Evolutionary conservation across 2,329 filamentous ascomycete genomes (phyloP).

Genomic region (Penicillium glabrum): DNA sequence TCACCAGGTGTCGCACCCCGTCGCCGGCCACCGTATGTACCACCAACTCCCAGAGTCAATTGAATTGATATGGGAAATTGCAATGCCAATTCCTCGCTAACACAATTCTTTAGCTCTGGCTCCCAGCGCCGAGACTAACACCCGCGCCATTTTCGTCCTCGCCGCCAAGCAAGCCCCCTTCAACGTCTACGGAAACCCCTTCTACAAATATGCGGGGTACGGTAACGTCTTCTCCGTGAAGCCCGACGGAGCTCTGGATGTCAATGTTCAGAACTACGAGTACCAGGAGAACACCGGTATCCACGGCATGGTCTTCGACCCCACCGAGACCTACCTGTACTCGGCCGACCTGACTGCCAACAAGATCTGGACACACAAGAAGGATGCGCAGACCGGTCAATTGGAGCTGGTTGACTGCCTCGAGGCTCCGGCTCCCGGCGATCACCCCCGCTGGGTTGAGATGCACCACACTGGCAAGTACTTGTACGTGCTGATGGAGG

Average conservation of each 20-base stretch:
- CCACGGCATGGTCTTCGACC: slow-evolving; percentile 51
- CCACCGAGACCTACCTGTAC: slow-evolving; percentile 47
- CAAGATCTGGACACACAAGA: slow-evolving; percentile 76
- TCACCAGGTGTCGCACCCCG: slow-evolving; percentile 71
- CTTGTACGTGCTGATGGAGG: slow-evolving; percentile 85
- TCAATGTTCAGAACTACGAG: slow-evolving; percentile 48
- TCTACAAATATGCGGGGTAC: slow-evolving; percentile 80
- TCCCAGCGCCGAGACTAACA: slow-evolving; percentile 70
- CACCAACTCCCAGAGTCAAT: background rate
- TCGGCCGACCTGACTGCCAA: slow-evolving; percentile 51
- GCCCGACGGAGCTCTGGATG: slow-evolving; percentile 39
- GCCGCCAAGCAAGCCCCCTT: slow-evolving; percentile 76
- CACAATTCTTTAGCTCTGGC: slow-evolving; percentile 59
- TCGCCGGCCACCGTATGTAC: slow-evolving; percentile 68
- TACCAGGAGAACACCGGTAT: slow-evolving; percentile 47
- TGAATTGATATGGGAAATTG: background rate
- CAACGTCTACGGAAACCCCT: slow-evolving; percentile 84
- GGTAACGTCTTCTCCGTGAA: slow-evolving; percentile 65
- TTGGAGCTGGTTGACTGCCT: slow-evolving; percentile 71
- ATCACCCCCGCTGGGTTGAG: slow-evolving; percentile 87
- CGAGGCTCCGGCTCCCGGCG: slow-evolving; percentile 66
- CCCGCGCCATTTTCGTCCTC: slow-evolving; percentile 84
- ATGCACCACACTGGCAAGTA: slow-evolving; percentile 76
- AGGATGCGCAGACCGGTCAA: slow-evolving; percentile 59
- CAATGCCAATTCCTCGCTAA: background rate